Conservation (phyloP, 2,329 filamentous ascomycete species). For the Pseudogymnoascus sp. region DNA sequence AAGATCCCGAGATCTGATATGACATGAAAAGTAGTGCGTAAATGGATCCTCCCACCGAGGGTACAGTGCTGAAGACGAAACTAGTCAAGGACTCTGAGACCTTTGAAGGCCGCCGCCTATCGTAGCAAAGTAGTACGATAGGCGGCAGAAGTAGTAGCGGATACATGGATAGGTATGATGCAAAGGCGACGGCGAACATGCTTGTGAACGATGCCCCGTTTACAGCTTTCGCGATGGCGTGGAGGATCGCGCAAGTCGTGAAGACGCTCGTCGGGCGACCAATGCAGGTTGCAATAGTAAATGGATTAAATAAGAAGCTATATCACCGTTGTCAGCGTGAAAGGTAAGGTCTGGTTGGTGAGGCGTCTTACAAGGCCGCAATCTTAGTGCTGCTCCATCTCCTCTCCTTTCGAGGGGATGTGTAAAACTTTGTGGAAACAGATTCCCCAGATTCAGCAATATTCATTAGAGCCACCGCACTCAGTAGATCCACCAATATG, state of each 20-base stretch:
- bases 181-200: constrained; percentile 77
- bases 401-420: constrained; percentile 5
- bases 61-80: constrained; percentile 49
- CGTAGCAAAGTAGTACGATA: constrained; percentile 70
- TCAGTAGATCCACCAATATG: constrained; percentile 70
- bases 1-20: constrained; percentile 67
- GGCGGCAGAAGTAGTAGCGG: constrained; percentile 80
- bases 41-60: constrained; percentile 46
- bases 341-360: background rate
- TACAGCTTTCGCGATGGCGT: constrained; percentile 74
- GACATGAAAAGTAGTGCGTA: constrained; percentile 62
- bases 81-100: constrained; percentile 29
- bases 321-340: background rate
- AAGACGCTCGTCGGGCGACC: constrained; percentile 84
- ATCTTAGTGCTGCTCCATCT: constrained; percentile 37
- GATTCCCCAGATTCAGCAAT: constrained; percentile 80
- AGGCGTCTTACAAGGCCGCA: constrained; percentile 61
- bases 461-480: constrained; percentile 66
- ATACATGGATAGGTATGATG: constrained; percentile 87
- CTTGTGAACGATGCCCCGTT: constrained; percentile 64
- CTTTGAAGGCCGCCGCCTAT: constrained; percentile 37
- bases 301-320: constrained; percentile 90
- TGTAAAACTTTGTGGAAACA: constrained; percentile 31
- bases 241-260: constrained; percentile 78
- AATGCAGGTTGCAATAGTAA: constrained; percentile 84